A percentile compares a stretch with the other conserved stretches of the same genome.
These are phyloP conservation scores for Hippophae gyantsensis DNA, from an alignment of 306 rosid genomes.

Conservation along the genomic window DNA sequence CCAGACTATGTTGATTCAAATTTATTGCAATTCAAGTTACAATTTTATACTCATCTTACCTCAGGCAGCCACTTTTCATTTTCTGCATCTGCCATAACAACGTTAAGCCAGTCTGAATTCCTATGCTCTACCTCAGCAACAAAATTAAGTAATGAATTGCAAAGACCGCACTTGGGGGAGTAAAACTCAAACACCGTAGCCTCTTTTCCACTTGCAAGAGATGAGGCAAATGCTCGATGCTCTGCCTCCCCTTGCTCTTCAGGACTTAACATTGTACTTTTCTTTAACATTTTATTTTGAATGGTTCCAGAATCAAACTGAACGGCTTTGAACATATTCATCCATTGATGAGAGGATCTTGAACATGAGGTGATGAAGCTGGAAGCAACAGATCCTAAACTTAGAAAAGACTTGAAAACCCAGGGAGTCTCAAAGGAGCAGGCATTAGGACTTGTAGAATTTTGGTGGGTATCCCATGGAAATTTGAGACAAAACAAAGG, in stretches of 20 bases:
- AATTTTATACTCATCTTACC: slow-evolving; percentile 12
- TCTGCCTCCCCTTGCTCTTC: slow-evolving; percentile 66
- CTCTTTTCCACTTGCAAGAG: slow-evolving; percentile 63
- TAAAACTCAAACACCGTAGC: slow-evolving; percentile 76
- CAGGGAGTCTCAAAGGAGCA: slow-evolving; percentile 68
- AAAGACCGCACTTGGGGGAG: slow-evolving; percentile 76
- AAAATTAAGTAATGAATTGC: slow-evolving; percentile 54
- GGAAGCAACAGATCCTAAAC: slow-evolving; percentile 40
- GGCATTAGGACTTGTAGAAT: slow-evolving; percentile 21
- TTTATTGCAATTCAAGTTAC: not conserved
- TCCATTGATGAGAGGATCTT: slow-evolving; percentile 25
- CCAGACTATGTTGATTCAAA: not conserved
- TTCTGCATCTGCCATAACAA: slow-evolving; percentile 93
- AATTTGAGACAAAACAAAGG: slow-evolving; percentile 55
- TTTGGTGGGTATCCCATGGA: slow-evolving; percentile 63
- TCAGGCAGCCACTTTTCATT: slow-evolving; percentile 79
- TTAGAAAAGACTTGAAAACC: slow-evolving; percentile 68
- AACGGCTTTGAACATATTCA: slow-evolving; percentile 20
- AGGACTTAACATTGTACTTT: slow-evolving; percentile 21
- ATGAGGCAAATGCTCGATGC: slow-evolving; percentile 72
- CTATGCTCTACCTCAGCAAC: slow-evolving; percentile 56
- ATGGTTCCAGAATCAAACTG: slow-evolving; percentile 17
- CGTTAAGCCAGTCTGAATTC: slow-evolving; percentile 62
- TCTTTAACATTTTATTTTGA: slow-evolving; percentile 23
- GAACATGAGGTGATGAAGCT: slow-evolving; percentile 37